Conservation (phyloP, 345 rosid genomes). For the Syzygium grande region DNA sequence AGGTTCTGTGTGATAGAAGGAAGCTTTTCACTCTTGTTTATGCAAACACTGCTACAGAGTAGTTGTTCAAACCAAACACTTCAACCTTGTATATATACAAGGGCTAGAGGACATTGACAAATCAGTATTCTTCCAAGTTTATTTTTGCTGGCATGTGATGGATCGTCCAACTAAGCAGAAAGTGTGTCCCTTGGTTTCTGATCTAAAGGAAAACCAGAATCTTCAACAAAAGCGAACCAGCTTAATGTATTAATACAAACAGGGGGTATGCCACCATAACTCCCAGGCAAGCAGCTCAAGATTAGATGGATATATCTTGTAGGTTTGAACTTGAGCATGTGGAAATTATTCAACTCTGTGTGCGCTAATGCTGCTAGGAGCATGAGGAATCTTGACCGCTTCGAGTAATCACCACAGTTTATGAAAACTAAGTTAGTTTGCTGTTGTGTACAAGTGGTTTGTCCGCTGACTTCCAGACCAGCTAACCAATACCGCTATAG, state of each 20-base stretch:
- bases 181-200: not conserved
- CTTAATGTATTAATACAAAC: not conserved
- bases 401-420: not conserved
- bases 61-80: not conserved
- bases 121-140: not conserved
- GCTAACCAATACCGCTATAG: not conserved
- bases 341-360: not conserved
- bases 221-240: not conserved
- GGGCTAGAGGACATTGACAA: not conserved
- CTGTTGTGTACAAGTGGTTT: not conserved
- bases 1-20: not conserved
- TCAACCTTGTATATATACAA: not conserved
- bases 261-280: not conserved
- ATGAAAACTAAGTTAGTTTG: not conserved
- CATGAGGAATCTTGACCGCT: not conserved
- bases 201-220: not conserved
- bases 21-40: not conserved
- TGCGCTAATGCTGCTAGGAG: not conserved
- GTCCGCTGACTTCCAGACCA: not conserved
- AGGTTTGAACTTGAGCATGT: not conserved
- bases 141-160: not conserved
- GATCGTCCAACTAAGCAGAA: not conserved
- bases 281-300: not conserved
- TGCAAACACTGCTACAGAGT: not conserved
- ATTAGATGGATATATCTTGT: not conserved